phyloP scores from a whole-genome alignment of 1,284 basidiomycete genomes.

The Prillingera fragicola region DNA sequence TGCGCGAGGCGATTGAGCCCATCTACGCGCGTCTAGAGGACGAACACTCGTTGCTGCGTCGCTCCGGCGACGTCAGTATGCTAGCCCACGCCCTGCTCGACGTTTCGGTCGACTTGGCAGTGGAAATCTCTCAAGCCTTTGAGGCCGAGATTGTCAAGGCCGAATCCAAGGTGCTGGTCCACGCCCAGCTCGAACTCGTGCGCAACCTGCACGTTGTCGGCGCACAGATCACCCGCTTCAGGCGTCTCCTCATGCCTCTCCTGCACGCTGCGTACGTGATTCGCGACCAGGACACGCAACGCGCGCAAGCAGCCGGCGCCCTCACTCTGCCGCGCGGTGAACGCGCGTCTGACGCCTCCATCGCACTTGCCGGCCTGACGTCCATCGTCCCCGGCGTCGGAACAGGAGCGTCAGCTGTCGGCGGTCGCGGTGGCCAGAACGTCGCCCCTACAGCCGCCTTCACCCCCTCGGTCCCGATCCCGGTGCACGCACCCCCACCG shows the following conservation, averaged over 20 bases:
- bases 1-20: conserved; percentile 39
- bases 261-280: conserved; percentile 43
- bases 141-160: conserved; percentile 46
- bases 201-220: conserved; percentile 46
- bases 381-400: no score
- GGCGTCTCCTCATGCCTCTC: conserved; percentile 40
- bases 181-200: conserved; percentile 43
- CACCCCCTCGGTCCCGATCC: no score
- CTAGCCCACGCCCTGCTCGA: conserved; percentile 46
- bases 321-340: conserved; percentile 4
- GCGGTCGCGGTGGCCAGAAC: no score
- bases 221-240: conserved; percentile 45
- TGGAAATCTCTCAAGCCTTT: conserved; percentile 46
- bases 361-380: no score
- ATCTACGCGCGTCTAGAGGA: conserved; percentile 45
- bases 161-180: conserved; percentile 43
- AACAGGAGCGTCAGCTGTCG: no score
- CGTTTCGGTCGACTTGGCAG: conserved; percentile 42
- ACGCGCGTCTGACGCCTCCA: neutral
- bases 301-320: conserved; percentile 31
- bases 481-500: neutral
- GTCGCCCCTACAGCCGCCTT: no score
- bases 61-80: conserved; percentile 47
- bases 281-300: conserved; percentile 43
- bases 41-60: conserved; percentile 39